Base-by-base conservation (phyloP, 768 basidiomycete species). In the Termitomyces sp. region DNA sequence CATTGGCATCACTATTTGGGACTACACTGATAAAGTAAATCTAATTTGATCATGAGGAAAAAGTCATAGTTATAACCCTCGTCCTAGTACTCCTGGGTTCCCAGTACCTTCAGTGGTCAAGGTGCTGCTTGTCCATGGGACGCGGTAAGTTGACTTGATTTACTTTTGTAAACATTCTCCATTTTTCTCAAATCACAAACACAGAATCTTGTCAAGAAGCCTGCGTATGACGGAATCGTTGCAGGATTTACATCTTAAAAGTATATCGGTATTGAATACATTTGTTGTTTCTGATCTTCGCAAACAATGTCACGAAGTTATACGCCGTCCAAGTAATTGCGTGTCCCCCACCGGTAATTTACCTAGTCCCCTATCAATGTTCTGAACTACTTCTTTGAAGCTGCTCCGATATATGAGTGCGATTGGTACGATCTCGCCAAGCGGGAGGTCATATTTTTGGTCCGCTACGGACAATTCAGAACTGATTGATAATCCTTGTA, bases 1-100 rank as follows among this genome's bases (percentile, higher is more conserved):
- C 54, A 65, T 80, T 57, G 78, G 78, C 18, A 71, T 79, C 28
- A 78, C 76, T 5, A 67, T 77, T 35, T 79, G 77, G 78, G 78
- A 76, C 57, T 74, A 70, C 60, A 77, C 76, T 26, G 76, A 78
- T 53, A 76, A 75, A 65, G 71, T 69, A 18, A 18, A 61, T 30
- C 10, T 6, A 16, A 14, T n/a, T 44, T 10, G 0, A 20, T 35
- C 9, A 1, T 14, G 7, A 22, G 14, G 7, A 22, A 26, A 3
- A 26, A 57, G 6, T 6, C 14, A n/a, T 22, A 20, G 8, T 14
- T 16, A 14, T 47, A 38, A 22, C 18, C 16, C 26, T 20, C 28
- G 1, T 38, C 55, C 41, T 52, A 52, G 73, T 76, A 74, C 58
- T 75, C 74, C 24, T 76, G 75, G 75, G 68, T 76, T n/a, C 75